Evolutionary conservation across 2,329 filamentous ascomycete genomes (phyloP).

Genomic region (Fusarium continuum): DNA sequence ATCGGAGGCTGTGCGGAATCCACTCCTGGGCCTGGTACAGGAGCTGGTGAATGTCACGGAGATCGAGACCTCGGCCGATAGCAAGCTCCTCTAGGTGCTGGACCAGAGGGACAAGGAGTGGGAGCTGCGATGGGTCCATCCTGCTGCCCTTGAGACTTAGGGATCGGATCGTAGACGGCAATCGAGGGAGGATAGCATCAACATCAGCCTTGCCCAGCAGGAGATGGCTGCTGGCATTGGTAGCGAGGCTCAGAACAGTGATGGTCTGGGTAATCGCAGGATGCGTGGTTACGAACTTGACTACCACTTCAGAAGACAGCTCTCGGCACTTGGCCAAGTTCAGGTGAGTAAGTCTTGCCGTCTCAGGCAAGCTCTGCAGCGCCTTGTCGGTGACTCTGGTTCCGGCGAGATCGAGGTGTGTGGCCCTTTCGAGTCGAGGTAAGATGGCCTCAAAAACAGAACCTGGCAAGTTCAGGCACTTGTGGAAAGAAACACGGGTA

Average conservation of each 20-base stretch:
- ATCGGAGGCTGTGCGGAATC: slow-evolving; percentile 70
- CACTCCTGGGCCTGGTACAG: slow-evolving; percentile 62
- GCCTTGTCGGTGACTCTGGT: slow-evolving; percentile 79
- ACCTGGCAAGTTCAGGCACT: slow-evolving; percentile 76
- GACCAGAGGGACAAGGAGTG: slow-evolving; percentile 69
- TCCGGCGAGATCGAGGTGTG: slow-evolving; percentile 82
- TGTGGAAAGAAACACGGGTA: slow-evolving; percentile 77
- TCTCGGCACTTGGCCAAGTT: slow-evolving; percentile 80
- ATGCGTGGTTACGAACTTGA: slow-evolving; percentile 76
- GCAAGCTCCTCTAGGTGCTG: slow-evolving; percentile 80
- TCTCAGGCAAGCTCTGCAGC: slow-evolving; percentile 74
- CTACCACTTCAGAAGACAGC: slow-evolving; percentile 71
- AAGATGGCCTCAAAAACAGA: slow-evolving; percentile 74
- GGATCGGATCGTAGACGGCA: slow-evolving; percentile 74
- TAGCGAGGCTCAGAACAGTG: slow-evolving; percentile 76
- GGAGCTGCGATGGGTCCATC: slow-evolving; percentile 72
- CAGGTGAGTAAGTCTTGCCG: slow-evolving; percentile 78
- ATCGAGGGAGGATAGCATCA: slow-evolving; percentile 68
- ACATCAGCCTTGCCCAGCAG: slow-evolving; percentile 74
- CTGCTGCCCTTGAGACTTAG: slow-evolving; percentile 80
- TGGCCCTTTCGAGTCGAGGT: slow-evolving; percentile 74
- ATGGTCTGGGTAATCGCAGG: slow-evolving; percentile 72
- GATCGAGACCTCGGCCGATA: slow-evolving; percentile 72
- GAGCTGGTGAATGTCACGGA: slow-evolving; percentile 72
- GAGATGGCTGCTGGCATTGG: slow-evolving; percentile 76